Evolutionary conservation across 495 filamentous ascomycete species (phyloP).

Genomic region (Immersiella caudata): DNA sequence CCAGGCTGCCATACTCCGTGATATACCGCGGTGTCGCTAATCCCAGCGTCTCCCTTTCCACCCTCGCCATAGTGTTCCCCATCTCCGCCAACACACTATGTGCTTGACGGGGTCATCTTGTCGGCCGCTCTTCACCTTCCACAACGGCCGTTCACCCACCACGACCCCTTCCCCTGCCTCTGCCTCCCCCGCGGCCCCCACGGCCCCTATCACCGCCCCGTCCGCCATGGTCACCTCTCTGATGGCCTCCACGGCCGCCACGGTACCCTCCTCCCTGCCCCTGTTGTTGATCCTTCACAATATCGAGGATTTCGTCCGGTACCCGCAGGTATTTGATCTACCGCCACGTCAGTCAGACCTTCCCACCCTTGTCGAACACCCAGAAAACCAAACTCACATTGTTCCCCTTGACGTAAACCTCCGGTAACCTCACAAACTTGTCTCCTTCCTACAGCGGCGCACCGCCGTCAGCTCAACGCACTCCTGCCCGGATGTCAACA

Average conservation of each 20-base stretch:
- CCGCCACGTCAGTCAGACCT: background rate
- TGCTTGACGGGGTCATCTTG: background rate
- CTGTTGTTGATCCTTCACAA: constrained; percentile 89
- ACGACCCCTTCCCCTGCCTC: constrained; percentile 34
- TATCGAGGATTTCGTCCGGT: constrained; percentile 91
- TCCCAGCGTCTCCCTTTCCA: background rate
- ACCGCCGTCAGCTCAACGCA: constrained; percentile 24
- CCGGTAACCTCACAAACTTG: constrained; percentile 84
- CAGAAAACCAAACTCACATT: constrained; percentile 66
- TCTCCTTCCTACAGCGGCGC: constrained; percentile 76
- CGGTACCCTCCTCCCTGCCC: constrained; percentile 59
- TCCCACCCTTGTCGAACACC: background rate
- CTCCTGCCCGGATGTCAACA: too few relatives aligned
- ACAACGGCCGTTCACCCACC: constrained; percentile 18
- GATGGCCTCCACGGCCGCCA: constrained; percentile 68
- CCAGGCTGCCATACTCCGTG: background rate
- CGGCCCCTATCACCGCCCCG: constrained; percentile 46
- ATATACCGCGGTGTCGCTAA: background rate
- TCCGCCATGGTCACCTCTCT: constrained; percentile 64
- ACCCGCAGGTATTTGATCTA: constrained; percentile 99
- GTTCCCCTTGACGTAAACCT: constrained; percentile 95
- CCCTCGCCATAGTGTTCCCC: background rate
- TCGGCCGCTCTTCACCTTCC: constrained; percentile 9
- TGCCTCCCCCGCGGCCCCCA: constrained; percentile 55
- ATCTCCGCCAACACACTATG: background rate